Conservation (phyloP, 2,329 filamentous ascomycete species). For the Reticulascus tulasneorum region DNA sequence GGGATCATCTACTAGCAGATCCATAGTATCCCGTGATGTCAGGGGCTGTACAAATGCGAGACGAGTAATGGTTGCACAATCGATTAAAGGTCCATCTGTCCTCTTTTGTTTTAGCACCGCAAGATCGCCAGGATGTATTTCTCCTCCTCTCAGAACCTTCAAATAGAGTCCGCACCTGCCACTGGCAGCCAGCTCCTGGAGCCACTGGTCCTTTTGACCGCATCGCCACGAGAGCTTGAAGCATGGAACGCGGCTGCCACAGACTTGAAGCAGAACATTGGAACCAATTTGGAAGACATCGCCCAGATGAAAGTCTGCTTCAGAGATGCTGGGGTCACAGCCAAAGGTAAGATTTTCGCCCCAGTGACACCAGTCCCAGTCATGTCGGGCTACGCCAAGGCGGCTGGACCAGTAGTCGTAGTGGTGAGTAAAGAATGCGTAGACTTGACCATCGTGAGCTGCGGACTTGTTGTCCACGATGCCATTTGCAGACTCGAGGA, state of each 20-base stretch:
- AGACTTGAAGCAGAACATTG: background rate
- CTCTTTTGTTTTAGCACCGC: no score
- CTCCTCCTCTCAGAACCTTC: background rate
- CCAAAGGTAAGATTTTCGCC: background rate
- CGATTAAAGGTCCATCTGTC: background rate
- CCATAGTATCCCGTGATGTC: background rate
- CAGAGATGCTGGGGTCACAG: background rate
- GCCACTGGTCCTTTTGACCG: background rate
- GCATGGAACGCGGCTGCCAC: background rate
- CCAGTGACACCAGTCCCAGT: background rate
- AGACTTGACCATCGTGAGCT: background rate
- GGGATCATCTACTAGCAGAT: background rate
- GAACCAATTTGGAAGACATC: background rate
- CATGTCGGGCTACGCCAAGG: background rate
- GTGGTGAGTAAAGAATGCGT: background rate
- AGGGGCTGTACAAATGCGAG: background rate
- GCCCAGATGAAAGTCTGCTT: no score
- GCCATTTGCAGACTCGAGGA: background rate
- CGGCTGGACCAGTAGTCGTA: background rate
- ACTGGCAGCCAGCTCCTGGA: background rate
- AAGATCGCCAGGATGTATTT: no score
- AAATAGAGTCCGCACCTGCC: background rate
- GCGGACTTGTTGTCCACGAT: background rate
- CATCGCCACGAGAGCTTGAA: background rate
- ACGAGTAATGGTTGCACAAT: background rate